A percentile compares a stretch with the other conserved stretches of the same genome.
phyloP scores from a whole-genome alignment of 1,139 yeast species.

The Candida dubliniensis region DNA sequence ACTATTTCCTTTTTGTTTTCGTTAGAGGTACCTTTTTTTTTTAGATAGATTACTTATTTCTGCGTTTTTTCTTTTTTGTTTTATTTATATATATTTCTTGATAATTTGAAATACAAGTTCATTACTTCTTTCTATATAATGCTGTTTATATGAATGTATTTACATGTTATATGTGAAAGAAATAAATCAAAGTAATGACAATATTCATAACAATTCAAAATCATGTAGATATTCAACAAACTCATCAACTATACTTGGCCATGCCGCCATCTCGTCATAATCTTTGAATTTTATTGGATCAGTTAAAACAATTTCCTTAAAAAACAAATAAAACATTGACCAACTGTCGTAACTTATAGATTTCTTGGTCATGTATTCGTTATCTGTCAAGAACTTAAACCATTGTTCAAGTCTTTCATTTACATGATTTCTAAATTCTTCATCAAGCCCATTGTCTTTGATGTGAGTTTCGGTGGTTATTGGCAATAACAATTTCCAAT shows the following conservation, averaged over 20 bases:
- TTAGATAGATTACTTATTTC: slow-evolving; percentile 15
- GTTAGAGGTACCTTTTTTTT: slow-evolving; percentile 6
- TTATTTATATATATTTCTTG: background rate
- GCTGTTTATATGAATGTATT: too few species aligned
- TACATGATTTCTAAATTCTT: slow-evolving; percentile 11
- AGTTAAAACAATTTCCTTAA: slow-evolving; percentile 46
- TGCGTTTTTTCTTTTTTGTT: slow-evolving; percentile 14
- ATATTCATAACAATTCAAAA: slow-evolving; percentile 18
- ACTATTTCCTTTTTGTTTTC: slow-evolving; percentile 7
- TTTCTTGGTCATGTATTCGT: slow-evolving; percentile 33
- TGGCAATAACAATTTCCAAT: slow-evolving; percentile 70
- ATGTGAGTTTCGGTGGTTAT: slow-evolving; percentile 20
- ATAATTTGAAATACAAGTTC: too few species aligned
- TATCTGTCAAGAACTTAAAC: slow-evolving; percentile 44
- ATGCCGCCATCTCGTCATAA: slow-evolving; percentile 80
- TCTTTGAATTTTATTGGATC: slow-evolving; percentile 50
- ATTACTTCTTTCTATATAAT: too few species aligned
- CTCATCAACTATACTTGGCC: slow-evolving; percentile 91
- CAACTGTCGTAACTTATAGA: slow-evolving; percentile 72
- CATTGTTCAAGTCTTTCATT: slow-evolving; percentile 44
- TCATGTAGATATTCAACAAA: slow-evolving; percentile 64
- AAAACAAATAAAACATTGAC: slow-evolving; percentile 77
- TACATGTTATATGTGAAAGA: background rate
- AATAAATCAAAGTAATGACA: background rate
- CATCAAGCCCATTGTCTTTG: slow-evolving; percentile 5